These are phyloP conservation scores for Anthracocystis setariae DNA, from an alignment of 1,284 basidiomycete species.

Conservation along the genomic window DNA sequence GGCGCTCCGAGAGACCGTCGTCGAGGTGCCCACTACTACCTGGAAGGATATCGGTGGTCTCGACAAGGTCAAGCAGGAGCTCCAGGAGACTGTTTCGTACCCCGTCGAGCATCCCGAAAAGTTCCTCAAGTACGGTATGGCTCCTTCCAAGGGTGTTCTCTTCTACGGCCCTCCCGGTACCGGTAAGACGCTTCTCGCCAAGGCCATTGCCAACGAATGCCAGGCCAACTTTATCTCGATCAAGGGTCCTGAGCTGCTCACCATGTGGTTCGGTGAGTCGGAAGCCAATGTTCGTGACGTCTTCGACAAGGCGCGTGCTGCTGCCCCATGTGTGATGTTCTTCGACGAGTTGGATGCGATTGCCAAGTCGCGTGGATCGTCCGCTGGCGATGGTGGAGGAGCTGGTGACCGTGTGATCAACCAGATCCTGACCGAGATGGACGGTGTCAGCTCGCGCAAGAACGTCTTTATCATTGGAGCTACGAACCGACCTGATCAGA, in stretches of 20 bases:
- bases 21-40: constrained; percentile 93
- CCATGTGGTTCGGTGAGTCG: constrained; percentile 99
- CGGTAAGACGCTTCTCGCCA: constrained; percentile 93
- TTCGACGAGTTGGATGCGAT: constrained; percentile 99
- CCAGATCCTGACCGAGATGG: constrained; percentile 97
- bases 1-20: constrained; percentile 92
- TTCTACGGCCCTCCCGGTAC: constrained; percentile 98
- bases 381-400: constrained; percentile 87
- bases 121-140: constrained; percentile 99
- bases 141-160: constrained; percentile 96
- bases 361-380: constrained; percentile 90
- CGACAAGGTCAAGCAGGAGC: constrained; percentile 98
- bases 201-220: constrained; percentile 98
- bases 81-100: constrained; percentile 99
- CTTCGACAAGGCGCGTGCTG: constrained; percentile 98
- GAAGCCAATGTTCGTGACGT: constrained; percentile 99
- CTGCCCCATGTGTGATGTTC: constrained; percentile 99
- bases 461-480: constrained; percentile 99
- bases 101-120: constrained; percentile 99
- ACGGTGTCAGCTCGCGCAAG: constrained; percentile 98
- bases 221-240: constrained; percentile 98
- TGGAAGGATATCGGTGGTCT: constrained; percentile 99
- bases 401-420: constrained; percentile 97
- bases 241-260: constrained; percentile 90
- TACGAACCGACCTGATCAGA: constrained; percentile 98